Evolutionary conservation across 176 grass and related monocot species (phyloP).

Genomic region (Paspalum vaginatum): DNA sequence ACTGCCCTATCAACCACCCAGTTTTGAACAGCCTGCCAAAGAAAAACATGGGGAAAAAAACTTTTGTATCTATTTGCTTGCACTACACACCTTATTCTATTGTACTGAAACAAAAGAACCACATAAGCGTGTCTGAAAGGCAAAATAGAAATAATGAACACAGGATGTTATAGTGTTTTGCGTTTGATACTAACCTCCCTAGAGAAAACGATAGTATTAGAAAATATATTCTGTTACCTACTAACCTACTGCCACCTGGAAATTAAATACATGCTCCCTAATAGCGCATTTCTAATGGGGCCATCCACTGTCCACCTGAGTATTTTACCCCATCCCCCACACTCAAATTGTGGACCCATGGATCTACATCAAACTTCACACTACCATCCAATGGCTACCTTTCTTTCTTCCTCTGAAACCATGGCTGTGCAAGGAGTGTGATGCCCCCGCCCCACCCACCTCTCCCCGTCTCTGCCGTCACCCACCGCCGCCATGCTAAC

Average conservation of each 20-base stretch:
- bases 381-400: too few species aligned
- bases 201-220: conserved; percentile 2
- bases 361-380: too few species aligned
- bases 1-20: conserved; percentile 81
- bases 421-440: too few species aligned
- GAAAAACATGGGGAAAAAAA: conserved; percentile 27
- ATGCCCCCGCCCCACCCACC: too few species aligned
- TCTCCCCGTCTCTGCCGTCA: too few species aligned
- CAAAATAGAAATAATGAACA: neutral
- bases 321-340: too few species aligned
- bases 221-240: neutral
- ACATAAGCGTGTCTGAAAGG: neutral
- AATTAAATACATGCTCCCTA: too few species aligned
- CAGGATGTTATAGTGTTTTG: neutral
- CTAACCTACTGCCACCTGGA: neutral
- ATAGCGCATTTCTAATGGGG: too few species aligned
- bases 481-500: too few species aligned
- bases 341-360: too few species aligned
- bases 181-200: conserved; percentile 16
- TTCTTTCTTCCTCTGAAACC: too few species aligned
- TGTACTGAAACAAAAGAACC: neutral
- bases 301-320: too few species aligned
- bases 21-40: conserved; percentile 72
- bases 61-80: neutral
- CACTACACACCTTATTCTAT: neutral